phyloP scores from a whole-genome alignment of 179 eudicot genomes.

The Patellifolia procumbens region DNA sequence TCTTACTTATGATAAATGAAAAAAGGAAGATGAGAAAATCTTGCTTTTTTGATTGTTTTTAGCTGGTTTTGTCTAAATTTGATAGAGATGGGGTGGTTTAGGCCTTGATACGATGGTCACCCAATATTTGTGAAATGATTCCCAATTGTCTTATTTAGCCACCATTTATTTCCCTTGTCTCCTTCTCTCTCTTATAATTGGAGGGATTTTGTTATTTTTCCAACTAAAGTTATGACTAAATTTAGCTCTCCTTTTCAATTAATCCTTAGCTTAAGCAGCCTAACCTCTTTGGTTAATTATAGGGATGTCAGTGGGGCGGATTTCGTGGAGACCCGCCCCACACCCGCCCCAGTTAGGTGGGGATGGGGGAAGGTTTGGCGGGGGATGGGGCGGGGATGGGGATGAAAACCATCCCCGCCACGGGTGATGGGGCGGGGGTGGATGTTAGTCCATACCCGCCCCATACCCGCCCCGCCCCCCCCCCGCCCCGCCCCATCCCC shows the following conservation, averaged over 20 bases:
- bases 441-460: too few species aligned
- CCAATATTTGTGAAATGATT: conserved; percentile 10
- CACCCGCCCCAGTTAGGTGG: too few species aligned
- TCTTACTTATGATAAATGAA: not conserved
- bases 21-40: conserved; percentile 1
- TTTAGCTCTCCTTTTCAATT: conserved; percentile 21
- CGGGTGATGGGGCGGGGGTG: too few species aligned
- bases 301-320: too few species aligned
- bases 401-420: too few species aligned
- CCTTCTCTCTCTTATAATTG: conserved; percentile 30
- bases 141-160: conserved; percentile 30
- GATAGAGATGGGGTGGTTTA: conserved; percentile 37
- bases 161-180: conserved; percentile 24
- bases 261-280: conserved; percentile 15
- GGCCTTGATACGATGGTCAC: conserved; percentile 35
- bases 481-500: too few species aligned
- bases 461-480: too few species aligned
- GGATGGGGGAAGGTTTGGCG: too few species aligned
- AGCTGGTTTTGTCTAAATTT: conserved; percentile 26
- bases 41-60: conserved; percentile 18
- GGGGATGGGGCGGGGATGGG: too few species aligned
- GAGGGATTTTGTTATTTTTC: conserved; percentile 22
- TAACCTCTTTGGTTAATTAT: conserved; percentile 26
- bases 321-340: too few species aligned
- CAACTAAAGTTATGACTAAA: conserved; percentile 23